phyloP scores from a whole-genome alignment of 345 rosid species.

The Melaleuca alternifolia region DNA sequence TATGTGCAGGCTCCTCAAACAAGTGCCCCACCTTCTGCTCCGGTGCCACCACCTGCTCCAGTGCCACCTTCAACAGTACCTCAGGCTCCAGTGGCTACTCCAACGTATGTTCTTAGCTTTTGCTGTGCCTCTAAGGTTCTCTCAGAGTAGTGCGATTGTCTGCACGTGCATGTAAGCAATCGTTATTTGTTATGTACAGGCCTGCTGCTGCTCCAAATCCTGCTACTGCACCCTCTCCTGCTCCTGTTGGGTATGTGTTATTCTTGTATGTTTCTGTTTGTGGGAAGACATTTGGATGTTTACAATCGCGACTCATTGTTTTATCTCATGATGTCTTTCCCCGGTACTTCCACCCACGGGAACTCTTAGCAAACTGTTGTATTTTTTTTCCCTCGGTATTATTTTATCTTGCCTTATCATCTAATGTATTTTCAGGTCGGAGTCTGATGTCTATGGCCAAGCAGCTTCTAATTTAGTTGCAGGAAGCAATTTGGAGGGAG shows the following conservation, averaged over 20 bases:
- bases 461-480: constrained; percentile 90
- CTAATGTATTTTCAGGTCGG: constrained; percentile 28
- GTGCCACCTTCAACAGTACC: constrained; percentile 21
- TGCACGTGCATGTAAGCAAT: background rate
- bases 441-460: constrained; percentile 50
- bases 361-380: background rate
- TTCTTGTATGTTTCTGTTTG: background rate
- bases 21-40: constrained; percentile 25
- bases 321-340: background rate
- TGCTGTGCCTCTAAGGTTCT: background rate
- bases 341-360: background rate
- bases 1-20: constrained; percentile 40
- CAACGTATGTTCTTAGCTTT: constrained; percentile 28
- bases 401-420: background rate
- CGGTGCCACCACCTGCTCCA: constrained; percentile 21
- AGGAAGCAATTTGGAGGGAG: constrained; percentile 67
- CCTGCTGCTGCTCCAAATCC: constrained; percentile 18
- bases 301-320: background rate
- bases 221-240: constrained; percentile 17
- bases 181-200: constrained; percentile 6
- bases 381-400: background rate
- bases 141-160: background rate
- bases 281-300: background rate
- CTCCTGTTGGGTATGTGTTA: background rate
- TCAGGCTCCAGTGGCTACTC: constrained; percentile 32